phyloP scores from a whole-genome alignment of 1,284 basidiomycete species.

The Blastosporella zonata region DNA sequence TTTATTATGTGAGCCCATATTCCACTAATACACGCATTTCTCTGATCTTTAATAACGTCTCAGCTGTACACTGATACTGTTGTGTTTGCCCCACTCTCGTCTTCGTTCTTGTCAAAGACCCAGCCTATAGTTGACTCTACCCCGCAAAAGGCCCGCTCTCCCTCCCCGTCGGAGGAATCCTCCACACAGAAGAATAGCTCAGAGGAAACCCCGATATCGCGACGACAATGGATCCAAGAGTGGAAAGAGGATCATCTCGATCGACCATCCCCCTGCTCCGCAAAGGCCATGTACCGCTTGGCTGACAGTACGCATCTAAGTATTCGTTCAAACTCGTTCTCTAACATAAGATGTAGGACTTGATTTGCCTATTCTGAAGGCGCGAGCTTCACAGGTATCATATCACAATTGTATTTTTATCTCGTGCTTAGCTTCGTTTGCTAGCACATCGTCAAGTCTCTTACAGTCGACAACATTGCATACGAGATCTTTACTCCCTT shows the following conservation, averaged over 20 bases:
- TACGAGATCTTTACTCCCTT: constrained; percentile 87
- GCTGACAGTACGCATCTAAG: constrained; percentile 63
- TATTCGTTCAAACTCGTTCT: neutral
- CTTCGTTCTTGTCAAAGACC: constrained; percentile 43
- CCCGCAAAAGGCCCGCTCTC: constrained; percentile 22
- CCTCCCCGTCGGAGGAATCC: constrained; percentile 29
- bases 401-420: neutral
- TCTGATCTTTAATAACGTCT: neutral
- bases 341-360: constrained; percentile 46
- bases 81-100: constrained; percentile 81
- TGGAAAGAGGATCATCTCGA: constrained; percentile 60
- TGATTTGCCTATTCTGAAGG: constrained; percentile 64
- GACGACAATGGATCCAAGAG: constrained; percentile 63
- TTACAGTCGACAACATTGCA: constrained; percentile 79
- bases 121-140: constrained; percentile 20
- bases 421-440: constrained; percentile 1
- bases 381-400: constrained; percentile 60
- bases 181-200: constrained; percentile 31
- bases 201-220: constrained; percentile 38
- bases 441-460: constrained; percentile 73
- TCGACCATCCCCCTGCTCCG: constrained; percentile 76
- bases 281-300: constrained; percentile 86
- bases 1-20: constrained; percentile 70
- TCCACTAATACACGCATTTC: neutral
- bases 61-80: constrained; percentile 86